Base-by-base conservation (phyloP, 2,329 filamentous ascomycete species). In the Gaeumannomyces sp. region DNA sequence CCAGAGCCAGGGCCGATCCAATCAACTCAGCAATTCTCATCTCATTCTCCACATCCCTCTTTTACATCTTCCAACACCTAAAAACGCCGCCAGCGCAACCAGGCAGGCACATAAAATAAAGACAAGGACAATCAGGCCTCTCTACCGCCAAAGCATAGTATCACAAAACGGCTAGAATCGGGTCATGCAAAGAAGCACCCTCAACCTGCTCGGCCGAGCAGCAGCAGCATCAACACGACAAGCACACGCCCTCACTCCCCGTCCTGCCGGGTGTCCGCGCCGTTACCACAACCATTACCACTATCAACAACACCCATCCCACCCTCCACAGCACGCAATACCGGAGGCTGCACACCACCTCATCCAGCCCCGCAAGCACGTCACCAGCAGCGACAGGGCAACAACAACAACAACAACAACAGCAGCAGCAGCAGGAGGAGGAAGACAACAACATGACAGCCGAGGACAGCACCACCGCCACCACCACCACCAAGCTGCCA, bases 321-420 rank as follows among this genome's bases (percentile, higher is more conserved):
- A 50, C 45, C 45, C 22, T 50, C 5, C 16, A 50, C 27, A 35
- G 27, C 59, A 60, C 59, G 22, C 29, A 10, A 35, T 35, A n/a
- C 22, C 59, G 59, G 19, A 2, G 27, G 29, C 22, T 19, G 14
- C 13, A 19, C 59, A 60, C 59, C 59, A 35, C 59, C 59, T 60
- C 59, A 60, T 60, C 27, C 13, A 22, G 35, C 59, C 29, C 59
- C 59, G 29, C 59, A 60, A 60, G 59, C 59, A 60, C 59, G 59
- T 29, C 59, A 29, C 57, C 50, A 28, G 2, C 22, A 35, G 56
- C 22, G 45, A 28, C 61, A 58, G 50, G 11, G 38, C 60, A 2
- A 27, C 60, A 3, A n/a, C n/a, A n/a, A n/a, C n/a, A n/a, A n/a
- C n/a, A n/a, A n/a, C n/a, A n/a, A n/a, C n/a, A n/a, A n/a, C n/a